Conservation (phyloP, 2,329 filamentous ascomycete genomes). For the Sporothrix globosa region DNA sequence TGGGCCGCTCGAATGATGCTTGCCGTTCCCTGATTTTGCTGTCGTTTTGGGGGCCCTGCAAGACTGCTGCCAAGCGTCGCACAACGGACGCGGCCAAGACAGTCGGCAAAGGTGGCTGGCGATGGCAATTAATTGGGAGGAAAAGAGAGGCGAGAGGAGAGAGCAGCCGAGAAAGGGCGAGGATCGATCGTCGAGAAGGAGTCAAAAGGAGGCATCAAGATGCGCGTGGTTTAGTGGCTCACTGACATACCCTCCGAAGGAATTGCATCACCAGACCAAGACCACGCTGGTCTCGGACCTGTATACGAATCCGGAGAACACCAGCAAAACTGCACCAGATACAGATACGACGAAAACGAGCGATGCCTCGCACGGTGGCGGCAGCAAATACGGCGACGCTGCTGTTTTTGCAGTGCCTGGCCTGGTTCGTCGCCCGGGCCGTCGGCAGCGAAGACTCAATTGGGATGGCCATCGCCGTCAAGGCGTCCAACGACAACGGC, state of each 20-base stretch:
- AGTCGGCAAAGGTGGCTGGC: not conserved
- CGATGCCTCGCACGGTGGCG: conserved; percentile 11
- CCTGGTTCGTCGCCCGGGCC: not conserved
- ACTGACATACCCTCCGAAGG: not conserved
- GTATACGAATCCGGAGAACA: not conserved
- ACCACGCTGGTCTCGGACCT: not conserved
- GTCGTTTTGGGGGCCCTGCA: not conserved
- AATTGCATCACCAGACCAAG: conserved; percentile 1
- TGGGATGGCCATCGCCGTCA: not conserved
- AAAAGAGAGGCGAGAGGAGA: not conserved
- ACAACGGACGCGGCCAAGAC: conserved; percentile 9
- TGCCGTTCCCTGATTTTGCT: conserved; percentile 5
- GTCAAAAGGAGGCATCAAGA: not conserved
- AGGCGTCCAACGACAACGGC: not conserved
- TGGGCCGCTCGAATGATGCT: not conserved
- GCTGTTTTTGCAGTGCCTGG: not conserved
- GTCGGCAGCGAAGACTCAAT: not conserved
- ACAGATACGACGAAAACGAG: not conserved
- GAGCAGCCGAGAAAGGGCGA: not conserved
- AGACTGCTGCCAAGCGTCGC: not conserved
- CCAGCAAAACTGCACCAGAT: not conserved
- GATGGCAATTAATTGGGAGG: conserved; percentile 14
- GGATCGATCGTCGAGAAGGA: not conserved
- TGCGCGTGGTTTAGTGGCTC: not conserved
- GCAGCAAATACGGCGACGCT: not conserved